Base-by-base conservation (phyloP, 495 filamentous ascomycete genomes). In the Neurospora sp. region DNA sequence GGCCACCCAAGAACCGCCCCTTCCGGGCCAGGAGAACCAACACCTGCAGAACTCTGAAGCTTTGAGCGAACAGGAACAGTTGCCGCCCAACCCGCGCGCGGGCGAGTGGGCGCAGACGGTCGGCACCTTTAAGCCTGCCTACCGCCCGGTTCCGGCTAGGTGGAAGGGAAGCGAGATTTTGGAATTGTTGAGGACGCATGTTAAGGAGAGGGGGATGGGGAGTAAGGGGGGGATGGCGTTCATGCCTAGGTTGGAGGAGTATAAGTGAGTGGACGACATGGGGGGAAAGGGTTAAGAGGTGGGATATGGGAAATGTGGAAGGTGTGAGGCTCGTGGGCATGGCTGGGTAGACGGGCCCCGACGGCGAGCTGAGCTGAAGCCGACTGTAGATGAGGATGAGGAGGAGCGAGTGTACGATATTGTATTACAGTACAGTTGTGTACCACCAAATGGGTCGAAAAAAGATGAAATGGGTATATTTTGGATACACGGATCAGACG, bases 71-170 rank as follows among this genome's bases (percentile, higher is more conserved):
- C n/a, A n/a, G 49, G 46, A 69, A 18, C n/a, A 14, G 3, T 70
- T 75, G 44, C 37, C 72, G 1, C 35, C 69, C 31, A 40, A 66
- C 27, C 79, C 79, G 16, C 76, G 78, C 11, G 72, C 82, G 27
- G 96, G 95, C 70, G 96, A 98, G 85, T 99, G 96, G 96, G 93
- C 92, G 75, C 96, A 98, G 87, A 99, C 96, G 0, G 87, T 97
- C 14, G 96, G 96, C 12, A 93, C 93, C 3, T 97, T 96, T 81
- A 94, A 93, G 87, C 95, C 96, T 18, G 93, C 94, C 31, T 98
- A 98, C 80, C 84, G 96, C 20, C 94, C 95, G 16, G 94, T 97
- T 72, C 96, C 96, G 38, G 78, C 81, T 70, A 87, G 96, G 74
- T 99, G 96, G 96, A 88, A 86, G 76, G 90, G 90, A 20, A 95